Percentiles rank a stretch among this genome's conserved stretches.
These are phyloP conservation scores for Polyrhizophydium stewartii DNA, from an alignment of 371 early-diverging fungal genomes.

Conservation along the genomic window DNA sequence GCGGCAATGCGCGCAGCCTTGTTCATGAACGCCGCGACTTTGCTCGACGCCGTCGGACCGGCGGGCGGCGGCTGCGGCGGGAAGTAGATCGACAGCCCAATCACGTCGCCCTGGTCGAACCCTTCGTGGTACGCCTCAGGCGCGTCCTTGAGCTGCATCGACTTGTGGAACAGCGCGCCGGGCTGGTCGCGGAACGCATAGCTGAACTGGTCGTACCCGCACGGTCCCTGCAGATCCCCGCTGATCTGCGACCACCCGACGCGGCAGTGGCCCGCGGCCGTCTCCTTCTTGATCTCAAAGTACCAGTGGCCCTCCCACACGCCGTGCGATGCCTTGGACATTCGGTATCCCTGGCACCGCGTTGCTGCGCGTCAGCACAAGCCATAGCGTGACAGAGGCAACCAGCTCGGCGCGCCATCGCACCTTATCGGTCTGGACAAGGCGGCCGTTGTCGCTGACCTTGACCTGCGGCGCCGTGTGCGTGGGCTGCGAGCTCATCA, in stretches of 20 bases:
- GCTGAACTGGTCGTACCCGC: conserved; percentile 65
- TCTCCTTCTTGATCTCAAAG: conserved; percentile 48
- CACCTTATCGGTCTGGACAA: conserved; percentile 54
- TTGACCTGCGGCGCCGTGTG: conserved; percentile 63
- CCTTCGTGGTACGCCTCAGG: conserved; percentile 9
- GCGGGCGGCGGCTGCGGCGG: conserved; percentile 32
- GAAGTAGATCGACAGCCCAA: conserved; percentile 56
- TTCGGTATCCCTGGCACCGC: conserved; percentile 51
- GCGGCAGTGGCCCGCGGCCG: conserved; percentile 32
- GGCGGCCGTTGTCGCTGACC: conserved; percentile 42
- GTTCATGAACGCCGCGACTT: too few relatives aligned
- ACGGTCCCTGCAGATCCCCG: conserved; percentile 68
- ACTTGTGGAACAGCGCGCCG: conserved; percentile 58
- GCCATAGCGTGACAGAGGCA: not conserved
- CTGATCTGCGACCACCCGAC: conserved; percentile 71
- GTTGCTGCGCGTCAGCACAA: too few relatives aligned
- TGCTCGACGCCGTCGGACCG: too few relatives aligned
- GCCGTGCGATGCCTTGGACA: conserved; percentile 71
- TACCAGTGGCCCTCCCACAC: conserved; percentile 67
- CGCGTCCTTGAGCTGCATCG: conserved; percentile 9
- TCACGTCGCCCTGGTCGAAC: conserved; percentile 47
- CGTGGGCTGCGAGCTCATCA: conserved; percentile 48
- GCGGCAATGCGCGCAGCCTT: too few relatives aligned
- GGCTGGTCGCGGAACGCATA: conserved; percentile 59
- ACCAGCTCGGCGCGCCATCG: too few relatives aligned